Base-by-base conservation (phyloP, 2,329 filamentous ascomycete genomes). In the Fusarium setosum region DNA sequence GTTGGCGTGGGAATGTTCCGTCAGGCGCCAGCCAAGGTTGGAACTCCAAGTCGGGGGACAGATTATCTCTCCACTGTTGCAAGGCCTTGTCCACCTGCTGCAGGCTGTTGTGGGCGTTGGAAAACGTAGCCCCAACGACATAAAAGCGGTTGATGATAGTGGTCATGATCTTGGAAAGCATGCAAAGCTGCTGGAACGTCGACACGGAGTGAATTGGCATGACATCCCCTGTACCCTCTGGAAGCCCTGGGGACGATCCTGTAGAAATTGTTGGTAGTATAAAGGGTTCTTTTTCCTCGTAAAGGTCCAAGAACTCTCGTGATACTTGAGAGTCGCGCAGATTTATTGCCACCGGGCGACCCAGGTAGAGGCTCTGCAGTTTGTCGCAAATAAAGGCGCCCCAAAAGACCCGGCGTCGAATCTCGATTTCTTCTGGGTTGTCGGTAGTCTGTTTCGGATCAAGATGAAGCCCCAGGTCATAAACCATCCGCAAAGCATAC, bases 401-500 rank as follows among this genome's bases (percentile, higher is more conserved):
- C 75, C 75, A 77, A 41, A 76, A 78, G 7, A 78, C 68, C 23
- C 75, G 65, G 10, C 74, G 61, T 11, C 72, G 50, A 9, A 75
- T 72, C 56, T 78, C 75, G 4, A 76, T 49, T 11, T 75, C 72
- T 44, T 71, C 48, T 2, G 67, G 37, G 23, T 61, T 65, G n/a
- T 58, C 48, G n/a, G 35, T 52, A 7, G 66, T 73, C n/a, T 72
- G 61, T 41, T 50, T 50, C 8, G 41, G 64, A 53, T 79, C 76
- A 5, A 81, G 66, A 59, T 81, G 77, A 10, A 79, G 68, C 5
- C 78, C 77, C 4, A 81, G 69, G 42, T 81, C 78, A 53, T 76
- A 77, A 6, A 80, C 71, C 79, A 82, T 80, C 2, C 79, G 73
- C 35, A 79, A 66, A 0, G 77, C 80, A 56, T 77, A 78, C 3